Evolutionary conservation across 2,329 filamentous ascomycete genomes (phyloP).

Genomic region (Daldinia sp.): DNA sequence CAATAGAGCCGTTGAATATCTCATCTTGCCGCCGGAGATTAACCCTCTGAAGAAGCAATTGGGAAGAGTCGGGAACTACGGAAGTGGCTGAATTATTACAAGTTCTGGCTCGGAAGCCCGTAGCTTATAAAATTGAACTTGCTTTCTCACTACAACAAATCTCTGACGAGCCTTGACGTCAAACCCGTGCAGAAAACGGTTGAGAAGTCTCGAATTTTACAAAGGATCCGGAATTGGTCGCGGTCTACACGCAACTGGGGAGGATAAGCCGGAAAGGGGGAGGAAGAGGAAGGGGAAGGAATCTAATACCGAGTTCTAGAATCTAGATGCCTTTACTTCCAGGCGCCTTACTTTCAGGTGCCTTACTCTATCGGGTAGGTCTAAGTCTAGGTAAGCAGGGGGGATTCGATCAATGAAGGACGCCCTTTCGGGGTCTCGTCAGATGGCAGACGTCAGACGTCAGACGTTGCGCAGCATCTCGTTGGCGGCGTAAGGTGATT

Average conservation of each 20-base stretch:
- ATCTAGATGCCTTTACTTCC: not conserved
- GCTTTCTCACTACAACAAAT: not conserved
- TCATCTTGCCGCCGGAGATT: constrained; percentile 32
- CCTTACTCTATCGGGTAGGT: not conserved
- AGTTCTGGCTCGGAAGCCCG: not conserved
- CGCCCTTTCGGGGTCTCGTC: not conserved
- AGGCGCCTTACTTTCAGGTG: not conserved
- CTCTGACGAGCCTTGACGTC: constrained; percentile 24
- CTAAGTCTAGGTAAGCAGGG: too few relatives aligned
- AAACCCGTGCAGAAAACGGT: constrained; percentile 7
- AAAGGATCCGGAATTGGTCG: not conserved
- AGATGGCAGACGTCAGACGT: constrained; percentile 5
- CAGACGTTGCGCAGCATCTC: not conserved
- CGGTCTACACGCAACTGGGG: constrained; percentile 1
- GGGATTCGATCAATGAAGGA: too few relatives aligned
- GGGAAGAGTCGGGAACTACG: constrained; percentile 24
- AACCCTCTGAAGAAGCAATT: not conserved
- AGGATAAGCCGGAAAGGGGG: not conserved
- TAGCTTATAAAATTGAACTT: constrained; percentile 11
- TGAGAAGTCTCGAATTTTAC: constrained; percentile 11
- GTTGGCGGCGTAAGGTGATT: constrained; percentile 20
- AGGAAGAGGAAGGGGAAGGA: not conserved
- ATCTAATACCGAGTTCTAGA: not conserved
- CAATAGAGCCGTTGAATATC: constrained; percentile 38
- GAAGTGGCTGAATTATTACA: constrained; percentile 13